phyloP scores from a whole-genome alignment of 2,329 filamentous ascomycete genomes.

The Penicillium rolfsii region DNA sequence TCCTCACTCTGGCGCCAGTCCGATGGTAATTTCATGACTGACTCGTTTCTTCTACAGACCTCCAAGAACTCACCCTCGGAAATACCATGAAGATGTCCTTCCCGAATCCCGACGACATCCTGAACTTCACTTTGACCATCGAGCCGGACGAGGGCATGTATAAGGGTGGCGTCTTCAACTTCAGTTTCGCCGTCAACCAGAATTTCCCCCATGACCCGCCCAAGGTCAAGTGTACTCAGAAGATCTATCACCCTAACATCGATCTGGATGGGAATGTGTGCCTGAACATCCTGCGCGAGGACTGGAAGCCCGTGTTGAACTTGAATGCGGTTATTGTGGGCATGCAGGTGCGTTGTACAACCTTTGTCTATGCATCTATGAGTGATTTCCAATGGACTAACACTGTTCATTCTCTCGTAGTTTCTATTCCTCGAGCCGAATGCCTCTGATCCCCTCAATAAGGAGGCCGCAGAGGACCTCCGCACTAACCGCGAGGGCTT shows the following conservation, averaged over 20 bases:
- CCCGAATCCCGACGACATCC: slow-evolving; percentile 59
- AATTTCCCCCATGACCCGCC: slow-evolving; percentile 97
- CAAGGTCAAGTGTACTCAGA: slow-evolving; percentile 95
- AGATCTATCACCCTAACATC: slow-evolving; percentile 99
- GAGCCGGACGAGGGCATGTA: slow-evolving; percentile 70
- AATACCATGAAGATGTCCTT: slow-evolving; percentile 62
- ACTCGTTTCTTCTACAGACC: slow-evolving; percentile 38
- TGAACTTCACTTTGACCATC: slow-evolving; percentile 57
- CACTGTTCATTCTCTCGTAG: slow-evolving; percentile 49
- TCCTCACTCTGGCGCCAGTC: neutral
- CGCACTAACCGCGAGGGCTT: slow-evolving; percentile 83
- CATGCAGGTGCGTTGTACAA: slow-evolving; percentile 65
- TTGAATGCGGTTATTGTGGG: slow-evolving; percentile 96
- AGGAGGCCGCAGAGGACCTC: slow-evolving; percentile 93
- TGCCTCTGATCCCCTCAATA: slow-evolving; percentile 95
- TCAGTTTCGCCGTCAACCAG: slow-evolving; percentile 89
- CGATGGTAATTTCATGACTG: neutral
- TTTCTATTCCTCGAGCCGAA: slow-evolving; percentile 98
- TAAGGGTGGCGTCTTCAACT: slow-evolving; percentile 83
- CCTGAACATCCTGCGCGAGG: slow-evolving; percentile 93
- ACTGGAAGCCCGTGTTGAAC: slow-evolving; percentile 98
- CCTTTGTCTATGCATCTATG: neutral
- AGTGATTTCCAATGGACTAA: neutral
- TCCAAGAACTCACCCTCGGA: slow-evolving; percentile 56
- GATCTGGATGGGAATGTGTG: slow-evolving; percentile 97